Base-by-base conservation (phyloP, 768 basidiomycete species). In the Mycena rebaudengoi region DNA sequence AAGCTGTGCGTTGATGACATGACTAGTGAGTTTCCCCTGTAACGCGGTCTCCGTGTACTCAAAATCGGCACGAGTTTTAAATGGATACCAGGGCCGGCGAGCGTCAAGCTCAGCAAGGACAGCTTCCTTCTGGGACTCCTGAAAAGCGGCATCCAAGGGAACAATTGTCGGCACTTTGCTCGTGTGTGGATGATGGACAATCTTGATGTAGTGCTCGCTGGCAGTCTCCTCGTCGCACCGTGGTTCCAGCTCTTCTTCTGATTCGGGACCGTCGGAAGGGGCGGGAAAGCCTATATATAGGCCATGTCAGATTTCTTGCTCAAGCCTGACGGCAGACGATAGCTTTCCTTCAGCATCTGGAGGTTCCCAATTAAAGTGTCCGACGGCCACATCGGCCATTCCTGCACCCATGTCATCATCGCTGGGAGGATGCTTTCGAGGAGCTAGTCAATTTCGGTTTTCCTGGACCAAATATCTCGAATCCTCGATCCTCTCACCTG, bases 1-100 rank as follows among this genome's bases (percentile, higher is more conserved):
- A n/a, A n/a, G n/a, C n/a, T n/a, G n/a, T n/a, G n/a, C n/a, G n/a
- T n/a, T n/a, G n/a, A n/a, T n/a, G n/a, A n/a, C n/a, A n/a, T n/a
- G n/a, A n/a, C n/a, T n/a, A n/a, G n/a, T n/a, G n/a, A n/a, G n/a
- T n/a, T 57, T 57, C 11, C 21, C 14, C 12, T 45, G 44, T 5
- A 46, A 41, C 1, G 46, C 44, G 11, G 41, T 29, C 21, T 65
- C 63, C 1, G 59, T 29, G 16, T 46, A 61, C 28, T 50, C 64
- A 26, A 65, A 61, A 30, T 65, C 64, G 2, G 49, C 50, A 2
- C 46, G 58, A 13, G 30, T 65, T 5, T 26, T 51, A 43, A 60
- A 65, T 0, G 64, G 64, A 7, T 46, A 54, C 62, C 62, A 64
- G 35, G 52, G 37, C 14, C 21, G 14, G 2, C 37, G 25, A 5